These are phyloP conservation scores for Cucumis melo DNA, from an alignment of 306 rosid species.

Conservation along the genomic window DNA sequence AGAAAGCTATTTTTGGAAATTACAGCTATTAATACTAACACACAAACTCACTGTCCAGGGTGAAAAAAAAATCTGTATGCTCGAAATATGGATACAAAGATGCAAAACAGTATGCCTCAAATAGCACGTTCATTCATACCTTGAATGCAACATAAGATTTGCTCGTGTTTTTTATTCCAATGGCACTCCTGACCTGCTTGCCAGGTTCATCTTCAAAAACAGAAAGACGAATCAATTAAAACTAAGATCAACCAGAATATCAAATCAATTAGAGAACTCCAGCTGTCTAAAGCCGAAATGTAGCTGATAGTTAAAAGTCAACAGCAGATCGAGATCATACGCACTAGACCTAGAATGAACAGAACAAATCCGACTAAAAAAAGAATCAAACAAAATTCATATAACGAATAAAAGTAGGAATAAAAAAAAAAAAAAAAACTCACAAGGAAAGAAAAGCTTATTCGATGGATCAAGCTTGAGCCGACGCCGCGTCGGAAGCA, in stretches of 20 bases:
- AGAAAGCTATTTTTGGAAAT: neutral
- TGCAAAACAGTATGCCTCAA: neutral
- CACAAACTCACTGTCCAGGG: neutral
- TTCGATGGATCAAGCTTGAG: slow-evolving; percentile 92
- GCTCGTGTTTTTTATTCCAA: slow-evolving; percentile 80
- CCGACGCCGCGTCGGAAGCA: slow-evolving; percentile 87
- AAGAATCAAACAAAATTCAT: neutral
- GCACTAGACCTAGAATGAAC: neutral
- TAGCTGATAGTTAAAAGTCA: neutral
- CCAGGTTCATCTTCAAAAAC: slow-evolving; percentile 79
- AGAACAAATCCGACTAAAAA: neutral
- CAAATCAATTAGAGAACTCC: neutral
- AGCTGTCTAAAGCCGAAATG: neutral
- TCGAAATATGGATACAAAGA: neutral
- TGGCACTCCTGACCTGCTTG: slow-evolving; percentile 92
- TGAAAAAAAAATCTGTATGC: neutral
- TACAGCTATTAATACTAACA: neutral
- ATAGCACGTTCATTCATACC: slow-evolving; percentile 28
- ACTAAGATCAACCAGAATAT: neutral
- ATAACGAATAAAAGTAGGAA: neutral
- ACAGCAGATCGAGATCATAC: neutral
- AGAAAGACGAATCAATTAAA: neutral
- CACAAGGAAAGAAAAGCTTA: slow-evolving; percentile 94
- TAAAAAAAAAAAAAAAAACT: neutral
- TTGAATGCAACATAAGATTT: slow-evolving; percentile 88